Conservation (phyloP, 495 filamentous ascomycete genomes). For the Friedmanniomyces simplex region DNA sequence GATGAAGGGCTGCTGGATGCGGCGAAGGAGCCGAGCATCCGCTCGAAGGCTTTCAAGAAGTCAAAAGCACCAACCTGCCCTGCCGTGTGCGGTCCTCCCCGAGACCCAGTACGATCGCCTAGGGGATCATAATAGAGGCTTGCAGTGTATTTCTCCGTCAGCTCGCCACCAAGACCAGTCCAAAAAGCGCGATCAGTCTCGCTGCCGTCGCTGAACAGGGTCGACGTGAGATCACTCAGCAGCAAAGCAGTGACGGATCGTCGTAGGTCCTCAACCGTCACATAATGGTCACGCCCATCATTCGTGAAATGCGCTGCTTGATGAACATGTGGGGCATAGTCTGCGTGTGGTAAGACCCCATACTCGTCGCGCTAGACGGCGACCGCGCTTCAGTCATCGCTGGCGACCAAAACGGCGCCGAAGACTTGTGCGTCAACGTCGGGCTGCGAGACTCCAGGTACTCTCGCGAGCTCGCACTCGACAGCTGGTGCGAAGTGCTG, state of each 20-base stretch:
- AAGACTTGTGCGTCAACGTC: conserved; percentile 64
- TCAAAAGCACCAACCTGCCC: conserved; percentile 1
- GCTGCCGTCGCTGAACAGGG: conserved; percentile 73
- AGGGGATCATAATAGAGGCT: not conserved
- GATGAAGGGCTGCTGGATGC: not conserved
- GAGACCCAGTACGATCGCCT: not conserved
- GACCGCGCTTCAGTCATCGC: conserved; percentile 49
- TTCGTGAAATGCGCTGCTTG: not conserved
- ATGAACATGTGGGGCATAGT: not conserved
- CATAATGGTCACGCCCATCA: not conserved
- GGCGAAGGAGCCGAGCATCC: conserved; percentile 1
- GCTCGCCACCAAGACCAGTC: conserved; percentile 31
- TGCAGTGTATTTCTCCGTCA: not conserved
- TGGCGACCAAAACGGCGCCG: conserved; percentile 80
- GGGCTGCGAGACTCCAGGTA: conserved; percentile 58
- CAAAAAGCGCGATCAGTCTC: conserved; percentile 91
- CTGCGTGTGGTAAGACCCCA: conserved; percentile 35
- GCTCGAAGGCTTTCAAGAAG: conserved; percentile 7
- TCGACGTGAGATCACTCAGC: conserved; percentile 77
- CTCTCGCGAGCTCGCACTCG: conserved; percentile 46
- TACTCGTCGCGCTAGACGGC: conserved; percentile 30
- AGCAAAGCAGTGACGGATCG: conserved; percentile 75
- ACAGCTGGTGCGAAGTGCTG: conserved; percentile 9
- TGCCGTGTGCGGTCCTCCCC: not conserved
- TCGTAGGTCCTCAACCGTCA: not conserved